A percentile compares a stretch with the other conserved stretches of the same genome.
These are phyloP conservation scores for Asterophora lycoperdoides DNA, from an alignment of 768 basidiomycete species.

Conservation along the genomic window DNA sequence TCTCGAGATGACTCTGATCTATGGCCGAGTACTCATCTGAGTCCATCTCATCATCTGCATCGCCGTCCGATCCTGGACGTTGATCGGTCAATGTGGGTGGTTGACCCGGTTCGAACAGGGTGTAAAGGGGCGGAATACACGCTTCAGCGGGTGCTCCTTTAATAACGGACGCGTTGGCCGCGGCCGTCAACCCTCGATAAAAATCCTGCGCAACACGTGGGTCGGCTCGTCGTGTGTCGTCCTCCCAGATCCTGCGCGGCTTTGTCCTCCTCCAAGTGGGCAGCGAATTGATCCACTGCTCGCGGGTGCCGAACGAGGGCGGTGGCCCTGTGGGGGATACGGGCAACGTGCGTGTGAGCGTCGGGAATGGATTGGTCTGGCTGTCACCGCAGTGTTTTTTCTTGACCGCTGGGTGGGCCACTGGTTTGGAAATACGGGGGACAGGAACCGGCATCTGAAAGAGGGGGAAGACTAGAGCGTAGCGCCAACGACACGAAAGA, in stretches of 20 bases:
- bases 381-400: conserved; percentile 40
- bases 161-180: conserved; percentile 77
- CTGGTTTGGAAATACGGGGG: conserved; percentile 52
- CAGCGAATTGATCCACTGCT: conserved; percentile 70
- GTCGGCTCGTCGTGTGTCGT: conserved; percentile 33
- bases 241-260: conserved; percentile 63
- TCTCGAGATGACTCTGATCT: conserved; percentile 31
- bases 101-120: conserved; percentile 22
- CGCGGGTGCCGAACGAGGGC: conserved; percentile 60
- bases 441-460: conserved; percentile 88
- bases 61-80: conserved; percentile 23
- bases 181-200: conserved; percentile 67
- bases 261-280: conserved; percentile 70
- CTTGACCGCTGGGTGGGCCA: conserved; percentile 68
- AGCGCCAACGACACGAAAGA: conserved; percentile 41
- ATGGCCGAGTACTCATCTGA: conserved; percentile 30
- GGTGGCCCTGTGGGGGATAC: conserved; percentile 57
- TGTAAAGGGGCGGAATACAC: conserved; percentile 73
- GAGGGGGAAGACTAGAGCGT: conserved; percentile 34
- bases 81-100: conserved; percentile 12
- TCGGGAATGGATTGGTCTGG: conserved; percentile 45
- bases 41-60: conserved; percentile 44
- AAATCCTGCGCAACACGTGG: conserved; percentile 50
- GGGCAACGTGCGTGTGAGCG: conserved; percentile 55
- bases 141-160: conserved; percentile 83